These are phyloP conservation scores for Didymella segeticola DNA, from an alignment of 2,329 filamentous ascomycete species.

Conservation along the genomic window DNA sequence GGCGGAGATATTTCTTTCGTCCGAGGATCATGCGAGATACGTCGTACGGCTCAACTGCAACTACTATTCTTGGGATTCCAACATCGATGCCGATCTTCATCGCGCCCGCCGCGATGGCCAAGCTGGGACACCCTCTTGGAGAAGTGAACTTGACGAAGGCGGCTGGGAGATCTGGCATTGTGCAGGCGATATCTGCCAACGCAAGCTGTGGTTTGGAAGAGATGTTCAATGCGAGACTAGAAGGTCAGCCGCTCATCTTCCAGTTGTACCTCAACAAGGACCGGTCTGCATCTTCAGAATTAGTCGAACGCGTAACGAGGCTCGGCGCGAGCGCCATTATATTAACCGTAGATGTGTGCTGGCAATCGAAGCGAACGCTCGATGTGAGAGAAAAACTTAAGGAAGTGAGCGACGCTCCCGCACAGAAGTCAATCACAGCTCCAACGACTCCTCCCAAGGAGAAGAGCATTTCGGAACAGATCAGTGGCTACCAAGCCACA, in stretches of 20 bases:
- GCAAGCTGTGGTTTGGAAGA: slow-evolving; percentile 7
- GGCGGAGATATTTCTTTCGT: slow-evolving; percentile 6
- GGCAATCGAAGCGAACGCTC: slow-evolving; percentile 9
- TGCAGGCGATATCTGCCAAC: slow-evolving; percentile 6
- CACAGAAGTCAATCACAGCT: not conserved
- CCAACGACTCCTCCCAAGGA: not conserved
- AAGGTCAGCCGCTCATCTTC: slow-evolving; percentile 5
- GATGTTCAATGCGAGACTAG: slow-evolving; percentile 4
- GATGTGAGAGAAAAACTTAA: slow-evolving; percentile 6
- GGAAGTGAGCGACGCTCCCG: not conserved
- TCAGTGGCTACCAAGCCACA: slow-evolving; percentile 8
- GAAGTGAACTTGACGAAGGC: slow-evolving; percentile 6
- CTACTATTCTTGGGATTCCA: not conserved
- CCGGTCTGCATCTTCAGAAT: slow-evolving; percentile 1
- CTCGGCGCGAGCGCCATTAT: slow-evolving; percentile 9
- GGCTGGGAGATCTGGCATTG: not conserved
- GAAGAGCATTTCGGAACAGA: slow-evolving; percentile 6
- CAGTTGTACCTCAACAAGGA: slow-evolving; percentile 8
- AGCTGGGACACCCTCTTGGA: slow-evolving; percentile 4
- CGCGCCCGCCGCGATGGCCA: slow-evolving; percentile 10
- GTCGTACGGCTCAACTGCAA: slow-evolving; percentile 3
- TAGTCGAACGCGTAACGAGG: slow-evolving; percentile 7
- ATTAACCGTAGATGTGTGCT: slow-evolving; percentile 7
- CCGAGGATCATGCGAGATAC: slow-evolving; percentile 6
- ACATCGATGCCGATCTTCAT: slow-evolving; percentile 8